Conservation (phyloP, 2,329 filamentous ascomycete species). For the Macrophomina tecta region DNA sequence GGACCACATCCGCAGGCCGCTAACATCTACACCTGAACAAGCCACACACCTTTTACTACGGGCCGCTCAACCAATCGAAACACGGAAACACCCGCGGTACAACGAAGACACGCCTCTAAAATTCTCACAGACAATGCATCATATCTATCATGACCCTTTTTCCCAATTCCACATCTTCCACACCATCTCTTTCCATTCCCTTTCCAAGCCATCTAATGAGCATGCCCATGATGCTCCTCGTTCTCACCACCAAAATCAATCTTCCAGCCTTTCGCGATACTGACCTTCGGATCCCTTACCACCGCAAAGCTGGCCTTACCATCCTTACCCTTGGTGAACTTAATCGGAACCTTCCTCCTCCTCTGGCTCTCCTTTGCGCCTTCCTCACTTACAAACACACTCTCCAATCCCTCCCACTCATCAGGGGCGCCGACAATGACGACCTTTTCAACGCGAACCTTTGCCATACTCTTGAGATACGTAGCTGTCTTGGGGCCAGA, state of each 20-base stretch:
- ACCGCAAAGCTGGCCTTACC: constrained; percentile 68
- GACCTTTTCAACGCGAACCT: constrained; percentile 82
- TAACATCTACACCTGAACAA: too few species aligned
- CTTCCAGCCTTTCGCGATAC: constrained; percentile 69
- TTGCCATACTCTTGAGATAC: constrained; percentile 80
- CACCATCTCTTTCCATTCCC: neutral
- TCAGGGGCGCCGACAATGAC: constrained; percentile 80
- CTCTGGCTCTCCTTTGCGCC: constrained; percentile 51
- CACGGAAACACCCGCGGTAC: too few species aligned
- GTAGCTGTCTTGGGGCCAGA: constrained; percentile 65
- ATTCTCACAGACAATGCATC: neutral
- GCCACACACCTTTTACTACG: too few species aligned
- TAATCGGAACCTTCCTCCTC: constrained; percentile 59
- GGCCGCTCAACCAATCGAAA: too few species aligned
- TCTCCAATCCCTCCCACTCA: constrained; percentile 70
- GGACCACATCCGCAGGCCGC: too few species aligned
- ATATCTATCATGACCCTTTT: constrained; percentile 6
- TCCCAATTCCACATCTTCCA: neutral
- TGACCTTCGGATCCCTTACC: constrained; percentile 66
- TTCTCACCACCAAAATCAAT: constrained; percentile 55
- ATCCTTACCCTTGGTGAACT: constrained; percentile 61
- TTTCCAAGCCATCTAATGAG: neutral
- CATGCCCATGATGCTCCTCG: constrained; percentile 1
- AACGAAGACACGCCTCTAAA: too few species aligned
- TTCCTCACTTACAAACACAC: constrained; percentile 70